phyloP scores from a whole-genome alignment of 768 basidiomycete species.

The Steccherinum ochraceum region DNA sequence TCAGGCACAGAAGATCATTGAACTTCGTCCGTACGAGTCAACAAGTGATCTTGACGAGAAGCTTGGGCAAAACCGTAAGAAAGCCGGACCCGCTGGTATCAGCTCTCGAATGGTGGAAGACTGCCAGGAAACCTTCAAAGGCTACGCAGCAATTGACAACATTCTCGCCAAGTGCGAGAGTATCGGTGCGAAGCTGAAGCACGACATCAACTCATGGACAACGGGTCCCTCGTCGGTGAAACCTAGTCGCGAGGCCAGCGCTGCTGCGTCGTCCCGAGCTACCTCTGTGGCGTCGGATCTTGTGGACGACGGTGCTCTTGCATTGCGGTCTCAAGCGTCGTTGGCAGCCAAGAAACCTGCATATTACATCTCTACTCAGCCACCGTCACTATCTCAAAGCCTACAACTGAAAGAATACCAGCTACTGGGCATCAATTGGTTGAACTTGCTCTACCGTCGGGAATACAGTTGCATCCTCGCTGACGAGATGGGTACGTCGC shows the following conservation, averaged over 20 bases:
- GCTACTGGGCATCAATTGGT: slow-evolving; percentile 95
- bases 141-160: slow-evolving; percentile 83
- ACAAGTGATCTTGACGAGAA: slow-evolving; percentile 70
- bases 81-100: slow-evolving; percentile 74
- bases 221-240: slow-evolving; percentile 25
- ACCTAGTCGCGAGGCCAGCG: slow-evolving; percentile 30
- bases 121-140: slow-evolving; percentile 75
- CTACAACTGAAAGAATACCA: slow-evolving; percentile 94
- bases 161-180: slow-evolving; percentile 85
- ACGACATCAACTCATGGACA: slow-evolving; percentile 75
- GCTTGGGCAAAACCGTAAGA: slow-evolving; percentile 84
- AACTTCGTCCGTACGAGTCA: slow-evolving; percentile 73
- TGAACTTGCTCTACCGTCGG: slow-evolving; percentile 77
- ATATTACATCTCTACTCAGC: slow-evolving; percentile 74
- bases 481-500: slow-evolving; percentile 97
- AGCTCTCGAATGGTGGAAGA: slow-evolving; percentile 90
- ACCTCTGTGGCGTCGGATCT: slow-evolving; percentile 26
- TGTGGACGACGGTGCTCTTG: slow-evolving; percentile 57
- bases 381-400: slow-evolving; percentile 54
- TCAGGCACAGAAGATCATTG: slow-evolving; percentile 76
- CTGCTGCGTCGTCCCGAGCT: slow-evolving; percentile 9
- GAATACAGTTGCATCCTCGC: slow-evolving; percentile 91
- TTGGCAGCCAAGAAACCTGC: slow-evolving; percentile 36
- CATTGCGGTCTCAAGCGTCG: slow-evolving; percentile 41
- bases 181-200: slow-evolving; percentile 69